These are phyloP conservation scores for Imleria badia DNA, from an alignment of 768 basidiomycete genomes.

Conservation along the genomic window DNA sequence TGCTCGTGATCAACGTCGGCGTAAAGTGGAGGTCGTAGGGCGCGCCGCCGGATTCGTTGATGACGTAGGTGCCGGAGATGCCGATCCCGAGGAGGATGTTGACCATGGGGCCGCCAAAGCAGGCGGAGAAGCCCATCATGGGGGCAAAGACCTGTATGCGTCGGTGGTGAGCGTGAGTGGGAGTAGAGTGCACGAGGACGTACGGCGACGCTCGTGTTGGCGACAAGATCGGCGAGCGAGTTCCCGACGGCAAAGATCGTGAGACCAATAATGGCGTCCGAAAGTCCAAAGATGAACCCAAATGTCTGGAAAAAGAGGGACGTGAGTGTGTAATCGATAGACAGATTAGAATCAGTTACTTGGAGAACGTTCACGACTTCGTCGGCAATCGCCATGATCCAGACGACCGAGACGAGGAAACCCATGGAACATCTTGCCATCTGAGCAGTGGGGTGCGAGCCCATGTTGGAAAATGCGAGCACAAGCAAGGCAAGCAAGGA, in stretches of 20 bases:
- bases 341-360: conserved; percentile 41
- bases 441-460: conserved; percentile 54
- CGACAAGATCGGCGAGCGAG: conserved; percentile 93
- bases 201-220: conserved; percentile 93
- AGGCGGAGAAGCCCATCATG: conserved; percentile 94
- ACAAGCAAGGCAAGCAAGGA: conserved; percentile 54
- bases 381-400: conserved; percentile 98
- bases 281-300: conserved; percentile 91
- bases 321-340: not conserved
- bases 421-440: conserved; percentile 86
- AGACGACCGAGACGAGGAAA: conserved; percentile 86
- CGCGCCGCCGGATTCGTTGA: conserved; percentile 49
- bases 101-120: conserved; percentile 91
- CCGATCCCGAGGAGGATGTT: conserved; percentile 92
- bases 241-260: conserved; percentile 98
- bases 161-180: not conserved
- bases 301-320: conserved; percentile 60
- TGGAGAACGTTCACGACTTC: conserved; percentile 91
- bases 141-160: conserved; percentile 69
- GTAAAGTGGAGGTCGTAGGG: conserved; percentile 79
- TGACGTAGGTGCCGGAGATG: conserved; percentile 86
- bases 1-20: conserved; percentile 80
- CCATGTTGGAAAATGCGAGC: conserved; percentile 56
- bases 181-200: conserved; percentile 21
- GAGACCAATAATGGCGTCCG: conserved; percentile 94